These are phyloP conservation scores for Grigorovia transvaalensis DNA, from an alignment of 805 yeast genomes.

Conservation along the genomic window DNA sequence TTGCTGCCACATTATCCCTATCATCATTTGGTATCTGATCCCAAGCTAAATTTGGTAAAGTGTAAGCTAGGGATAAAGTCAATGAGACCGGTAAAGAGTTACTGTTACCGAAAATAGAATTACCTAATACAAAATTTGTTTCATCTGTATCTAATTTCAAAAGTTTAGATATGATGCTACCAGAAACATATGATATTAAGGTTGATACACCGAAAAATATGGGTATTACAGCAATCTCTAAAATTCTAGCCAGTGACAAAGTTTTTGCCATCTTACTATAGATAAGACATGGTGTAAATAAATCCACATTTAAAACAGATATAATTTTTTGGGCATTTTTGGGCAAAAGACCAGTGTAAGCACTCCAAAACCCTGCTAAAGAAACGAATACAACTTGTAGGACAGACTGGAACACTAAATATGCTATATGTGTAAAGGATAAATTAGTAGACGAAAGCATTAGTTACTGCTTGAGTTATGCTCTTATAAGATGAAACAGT, in stretches of 20 bases:
- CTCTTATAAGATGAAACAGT: no score
- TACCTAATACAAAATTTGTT: conserved; percentile 85
- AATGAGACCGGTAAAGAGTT: conserved; percentile 90
- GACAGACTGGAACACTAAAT: conserved; percentile 83
- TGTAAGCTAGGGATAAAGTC: conserved; percentile 66
- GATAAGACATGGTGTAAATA: conserved; percentile 92
- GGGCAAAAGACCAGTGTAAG: conserved; percentile 58
- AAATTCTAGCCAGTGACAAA: conserved; percentile 61
- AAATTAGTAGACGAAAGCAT: conserved; percentile 6
- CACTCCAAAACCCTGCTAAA: conserved; percentile 77
- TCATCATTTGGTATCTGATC: conserved; percentile 57
- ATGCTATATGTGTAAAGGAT: conserved; percentile 31
- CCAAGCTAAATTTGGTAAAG: conserved; percentile 70
- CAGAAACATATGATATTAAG: conserved; percentile 55
- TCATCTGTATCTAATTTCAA: conserved; percentile 61
- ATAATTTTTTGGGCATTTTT: conserved; percentile 68
- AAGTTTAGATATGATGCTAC: conserved; percentile 42
- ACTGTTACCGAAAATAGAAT: conserved; percentile 95
- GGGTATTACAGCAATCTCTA: conserved; percentile 79
- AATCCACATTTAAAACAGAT: conserved; percentile 71
- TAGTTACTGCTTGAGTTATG: neutral
- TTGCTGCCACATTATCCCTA: conserved; percentile 60
- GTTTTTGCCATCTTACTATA: conserved; percentile 67
- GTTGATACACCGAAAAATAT: conserved; percentile 77
- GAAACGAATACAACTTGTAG: conserved; percentile 82